These are phyloP conservation scores for Exserohilum rostratum DNA, from an alignment of 2,329 filamentous ascomycete genomes.

Conservation along the genomic window DNA sequence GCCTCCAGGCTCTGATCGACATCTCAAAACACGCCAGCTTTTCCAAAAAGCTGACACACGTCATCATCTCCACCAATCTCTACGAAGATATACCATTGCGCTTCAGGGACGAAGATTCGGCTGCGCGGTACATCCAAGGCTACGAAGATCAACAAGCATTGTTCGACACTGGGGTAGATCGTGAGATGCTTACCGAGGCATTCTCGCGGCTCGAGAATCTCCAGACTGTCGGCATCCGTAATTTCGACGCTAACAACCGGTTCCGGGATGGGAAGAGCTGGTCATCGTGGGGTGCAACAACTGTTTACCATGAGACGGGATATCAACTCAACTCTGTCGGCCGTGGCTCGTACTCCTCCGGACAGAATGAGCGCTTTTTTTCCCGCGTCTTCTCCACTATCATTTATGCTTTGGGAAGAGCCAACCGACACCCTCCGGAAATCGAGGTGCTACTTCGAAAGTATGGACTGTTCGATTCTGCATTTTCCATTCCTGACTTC, in stretches of 20 bases:
- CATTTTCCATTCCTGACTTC: conserved; percentile 56
- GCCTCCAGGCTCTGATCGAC: conserved; percentile 59
- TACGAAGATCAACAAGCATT: conserved; percentile 35
- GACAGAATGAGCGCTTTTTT: conserved; percentile 15
- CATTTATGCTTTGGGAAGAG: conserved; percentile 30
- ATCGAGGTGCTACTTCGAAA: conserved; percentile 57
- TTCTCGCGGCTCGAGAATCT: conserved; percentile 62
- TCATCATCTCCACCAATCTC: conserved; percentile 58
- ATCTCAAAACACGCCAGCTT: conserved; percentile 50
- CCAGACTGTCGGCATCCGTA: conserved; percentile 63
- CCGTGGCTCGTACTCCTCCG: conserved; percentile 7
- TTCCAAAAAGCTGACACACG: conserved; percentile 51
- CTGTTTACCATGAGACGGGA: conserved; percentile 48
- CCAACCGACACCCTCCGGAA: conserved; percentile 47
- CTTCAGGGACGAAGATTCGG: conserved; percentile 21
- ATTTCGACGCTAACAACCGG: conserved; percentile 61
- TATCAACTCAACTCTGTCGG: conserved; percentile 19
- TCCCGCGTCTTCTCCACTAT: conserved; percentile 27
- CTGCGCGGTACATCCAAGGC: conserved; percentile 25
- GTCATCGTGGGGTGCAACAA: conserved; percentile 62
- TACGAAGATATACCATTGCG: conserved; percentile 24
- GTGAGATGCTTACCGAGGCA: conserved; percentile 62
- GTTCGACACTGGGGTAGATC: conserved; percentile 54
- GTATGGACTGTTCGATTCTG: conserved; percentile 45
- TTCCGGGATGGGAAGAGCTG: conserved; percentile 59